These are phyloP conservation scores for Fonsecaea multimorphosa DNA, from an alignment of 2,329 filamentous ascomycete genomes.

Conservation along the genomic window DNA sequence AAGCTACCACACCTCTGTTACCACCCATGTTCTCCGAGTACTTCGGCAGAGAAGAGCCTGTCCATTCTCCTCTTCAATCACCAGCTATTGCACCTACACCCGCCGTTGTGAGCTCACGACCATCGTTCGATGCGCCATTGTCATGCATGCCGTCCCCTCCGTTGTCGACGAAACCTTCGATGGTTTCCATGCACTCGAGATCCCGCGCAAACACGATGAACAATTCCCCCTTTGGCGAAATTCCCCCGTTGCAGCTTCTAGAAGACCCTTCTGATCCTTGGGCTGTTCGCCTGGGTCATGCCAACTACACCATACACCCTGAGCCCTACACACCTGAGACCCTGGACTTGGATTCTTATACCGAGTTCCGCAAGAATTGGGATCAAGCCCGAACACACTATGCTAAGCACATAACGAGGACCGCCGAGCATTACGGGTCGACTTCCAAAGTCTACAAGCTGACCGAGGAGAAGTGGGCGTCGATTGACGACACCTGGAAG, in stretches of 20 bases:
- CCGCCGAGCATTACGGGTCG: conserved; percentile 85
- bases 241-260: conserved; percentile 67
- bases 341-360: conserved; percentile 66
- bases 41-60: conserved; percentile 58
- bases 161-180: conserved; percentile 76
- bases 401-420: conserved; percentile 84
- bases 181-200: conserved; percentile 70
- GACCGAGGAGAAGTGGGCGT: conserved; percentile 87
- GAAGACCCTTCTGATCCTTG: conserved; percentile 75
- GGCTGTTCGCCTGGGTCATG: conserved; percentile 85
- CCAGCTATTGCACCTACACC: conserved; percentile 73
- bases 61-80: conserved; percentile 84
- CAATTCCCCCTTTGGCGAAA: conserved; percentile 61
- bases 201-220: conserved; percentile 53
- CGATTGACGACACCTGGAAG: conserved; percentile 78
- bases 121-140: conserved; percentile 58
- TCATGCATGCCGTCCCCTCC: conserved; percentile 68
- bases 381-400: conserved; percentile 82
- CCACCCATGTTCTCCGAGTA: conserved; percentile 76
- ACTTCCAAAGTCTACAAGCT: conserved; percentile 87
- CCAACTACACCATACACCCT: conserved; percentile 87
- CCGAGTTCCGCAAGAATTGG: conserved; percentile 78
- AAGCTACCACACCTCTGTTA: conserved; percentile 81
- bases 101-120: conserved; percentile 49
- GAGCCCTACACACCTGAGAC: conserved; percentile 75